Base-by-base conservation (phyloP, 2,329 filamentous ascomycete genomes). In the Ophioceras dolichostomum region DNA sequence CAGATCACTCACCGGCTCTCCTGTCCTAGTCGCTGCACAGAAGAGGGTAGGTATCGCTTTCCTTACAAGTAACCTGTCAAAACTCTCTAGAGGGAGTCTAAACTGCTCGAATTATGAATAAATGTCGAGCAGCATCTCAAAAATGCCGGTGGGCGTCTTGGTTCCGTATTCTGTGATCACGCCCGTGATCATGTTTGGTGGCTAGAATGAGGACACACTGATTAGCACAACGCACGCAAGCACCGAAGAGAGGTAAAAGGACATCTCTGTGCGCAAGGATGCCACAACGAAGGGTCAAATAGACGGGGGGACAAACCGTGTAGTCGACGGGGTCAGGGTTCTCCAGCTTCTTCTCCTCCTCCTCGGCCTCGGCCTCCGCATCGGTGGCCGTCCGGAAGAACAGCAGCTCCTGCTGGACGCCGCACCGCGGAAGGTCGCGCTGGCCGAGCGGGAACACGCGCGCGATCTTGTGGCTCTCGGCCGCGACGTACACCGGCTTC, bases 381-480 rank as follows among this genome's bases (percentile, higher is more conserved):
- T 67, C 63, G 28, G 62, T 64, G 5, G 71, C 65, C 2, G 73
- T 75, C 48, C 68, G 68, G 55, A 91, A 93, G n/a, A 34, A 84
- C 75, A 91, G 67, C 12, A 93, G 71, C 24, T 76, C 70, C 58
- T 94, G 86, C 52, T 81, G 73, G 46, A 94, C 77, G 0, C 83
- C 83, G 31, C 56, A 49, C 32, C 53, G 49, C 17, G 45, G 39
- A 41, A 94, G 64, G 52, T 91, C 83, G 41, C 79, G 76, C 59
- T 94, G 86, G 44, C 80, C 77, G 17, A 91, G 63, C 1, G 89
- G 85, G 50, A 88, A 91, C 39, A 91, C 70, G 49, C 87, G 73
- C 32, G 93, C 86, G 54, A 98, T 95, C 62, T 98, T 98, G 67
- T 98, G 91, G 50, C 84, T 93, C 64, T 98, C 91, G 1, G 83